Conservation (phyloP, 169 alveolate species). For the Plasmodium relictum region DNA sequence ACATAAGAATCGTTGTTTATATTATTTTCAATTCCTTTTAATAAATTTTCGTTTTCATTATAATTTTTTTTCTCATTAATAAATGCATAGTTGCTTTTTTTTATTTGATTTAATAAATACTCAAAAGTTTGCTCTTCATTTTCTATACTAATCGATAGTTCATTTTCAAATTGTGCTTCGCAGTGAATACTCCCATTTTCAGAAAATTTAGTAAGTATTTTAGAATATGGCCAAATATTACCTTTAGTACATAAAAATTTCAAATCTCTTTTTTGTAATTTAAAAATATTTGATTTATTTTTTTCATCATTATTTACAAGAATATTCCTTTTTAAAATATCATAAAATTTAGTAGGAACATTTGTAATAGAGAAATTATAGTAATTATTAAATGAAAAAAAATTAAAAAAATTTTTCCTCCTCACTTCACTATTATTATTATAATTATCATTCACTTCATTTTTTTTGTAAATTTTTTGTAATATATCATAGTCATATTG, state of each 20-base stretch:
- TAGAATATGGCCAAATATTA: slow-evolving; percentile 22
- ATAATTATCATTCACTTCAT: slow-evolving; percentile 15
- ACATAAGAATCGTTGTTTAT: background rate
- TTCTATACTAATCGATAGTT: background rate
- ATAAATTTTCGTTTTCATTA: background rate
- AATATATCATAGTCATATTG: slow-evolving; percentile 21
- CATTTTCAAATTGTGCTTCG: slow-evolving; percentile 37
- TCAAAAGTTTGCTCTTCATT: slow-evolving; percentile 10
- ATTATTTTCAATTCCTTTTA: background rate
- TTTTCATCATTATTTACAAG: background rate
- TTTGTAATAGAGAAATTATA: slow-evolving; percentile 22
- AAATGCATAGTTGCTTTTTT: background rate
- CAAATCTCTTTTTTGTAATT: background rate
- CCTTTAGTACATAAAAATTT: slow-evolving; percentile 19
- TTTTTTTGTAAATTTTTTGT: background rate
- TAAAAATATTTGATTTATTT: background rate
- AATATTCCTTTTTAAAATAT: background rate
- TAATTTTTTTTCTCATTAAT: background rate
- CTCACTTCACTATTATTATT: background rate
- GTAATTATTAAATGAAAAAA: background rate
- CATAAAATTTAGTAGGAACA: slow-evolving; percentile 24
- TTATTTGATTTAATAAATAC: background rate
- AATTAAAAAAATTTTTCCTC: slow-evolving; percentile 16
- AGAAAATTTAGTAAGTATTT: background rate
- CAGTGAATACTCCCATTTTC: slow-evolving; percentile 6